Evolutionary conservation across 2,329 filamentous ascomycete species (phyloP).

Genomic region (Penicillium sp.): DNA sequence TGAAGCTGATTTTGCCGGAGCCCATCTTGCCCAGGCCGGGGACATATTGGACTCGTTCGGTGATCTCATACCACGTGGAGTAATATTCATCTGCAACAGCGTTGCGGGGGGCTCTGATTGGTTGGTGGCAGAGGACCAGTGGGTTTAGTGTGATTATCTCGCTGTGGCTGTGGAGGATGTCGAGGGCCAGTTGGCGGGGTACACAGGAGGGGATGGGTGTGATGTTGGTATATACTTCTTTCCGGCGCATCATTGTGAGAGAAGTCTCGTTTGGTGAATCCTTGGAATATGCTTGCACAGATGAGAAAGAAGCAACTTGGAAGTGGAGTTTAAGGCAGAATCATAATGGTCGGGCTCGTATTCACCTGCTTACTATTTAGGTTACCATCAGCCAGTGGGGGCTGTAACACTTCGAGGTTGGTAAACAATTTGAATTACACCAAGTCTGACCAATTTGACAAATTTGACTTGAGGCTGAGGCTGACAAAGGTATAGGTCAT

Average conservation of each 20-base stretch:
- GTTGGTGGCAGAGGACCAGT: slow-evolving; percentile 70
- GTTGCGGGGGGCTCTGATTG: slow-evolving; percentile 66
- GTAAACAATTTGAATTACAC: no score
- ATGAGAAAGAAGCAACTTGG: no score
- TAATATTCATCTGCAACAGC: slow-evolving; percentile 70
- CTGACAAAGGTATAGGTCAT: no score
- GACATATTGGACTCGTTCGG: slow-evolving; percentile 74
- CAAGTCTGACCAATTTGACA: no score
- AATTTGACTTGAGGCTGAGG: background rate
- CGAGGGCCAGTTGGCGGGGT: slow-evolving; percentile 68
- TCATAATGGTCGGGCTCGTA: background rate
- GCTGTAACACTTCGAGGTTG: background rate
- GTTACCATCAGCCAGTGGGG: background rate
- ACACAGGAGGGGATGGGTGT: slow-evolving; percentile 73
- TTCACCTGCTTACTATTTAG: slow-evolving; percentile 3
- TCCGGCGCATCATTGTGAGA: slow-evolving; percentile 19
- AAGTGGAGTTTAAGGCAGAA: background rate
- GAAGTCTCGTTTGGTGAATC: background rate
- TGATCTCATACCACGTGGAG: slow-evolving; percentile 76
- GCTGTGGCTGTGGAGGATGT: slow-evolving; percentile 74
- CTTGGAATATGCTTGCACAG: background rate
- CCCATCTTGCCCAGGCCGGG: slow-evolving; percentile 60
- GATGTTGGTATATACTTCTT: slow-evolving; percentile 59
- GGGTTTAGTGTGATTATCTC: slow-evolving; percentile 90
- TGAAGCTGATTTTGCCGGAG: slow-evolving; percentile 72